Conservation (phyloP, 78 protist species). For the Blattamonas nauphoetae region DNA sequence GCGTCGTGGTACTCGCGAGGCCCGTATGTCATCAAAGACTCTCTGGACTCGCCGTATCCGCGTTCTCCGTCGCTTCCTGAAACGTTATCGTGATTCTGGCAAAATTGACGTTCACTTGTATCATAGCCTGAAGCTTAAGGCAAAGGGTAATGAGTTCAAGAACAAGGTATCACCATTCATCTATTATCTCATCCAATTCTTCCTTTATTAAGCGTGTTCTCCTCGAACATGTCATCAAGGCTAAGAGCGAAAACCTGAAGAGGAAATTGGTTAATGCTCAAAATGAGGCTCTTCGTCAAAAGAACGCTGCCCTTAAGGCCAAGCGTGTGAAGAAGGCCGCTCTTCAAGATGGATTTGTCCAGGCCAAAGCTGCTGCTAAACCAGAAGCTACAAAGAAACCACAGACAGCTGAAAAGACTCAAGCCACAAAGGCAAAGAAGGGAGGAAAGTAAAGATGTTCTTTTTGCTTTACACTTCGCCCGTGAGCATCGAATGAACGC, state of each 20-base stretch:
- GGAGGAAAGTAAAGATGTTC: too few species aligned
- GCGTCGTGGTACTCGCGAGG: slow-evolving; percentile 92
- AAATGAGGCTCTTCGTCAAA: slow-evolving; percentile 82
- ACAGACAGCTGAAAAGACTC: not conserved
- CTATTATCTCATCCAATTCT: not conserved
- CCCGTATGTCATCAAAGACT: slow-evolving; percentile 87
- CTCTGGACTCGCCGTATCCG: slow-evolving; percentile 95
- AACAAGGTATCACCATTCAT: slow-evolving; percentile 49
- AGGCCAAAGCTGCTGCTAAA: not conserved
- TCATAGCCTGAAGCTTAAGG: slow-evolving; percentile 85
- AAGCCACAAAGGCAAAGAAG: not conserved
- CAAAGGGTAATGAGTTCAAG: slow-evolving; percentile 97
- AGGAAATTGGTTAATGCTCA: slow-evolving; percentile 68
- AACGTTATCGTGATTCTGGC: slow-evolving; percentile 84
- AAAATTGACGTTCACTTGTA: slow-evolving; percentile 85
- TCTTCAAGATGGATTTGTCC: not conserved
- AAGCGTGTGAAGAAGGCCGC: not conserved
- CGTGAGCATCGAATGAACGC: too few species aligned
- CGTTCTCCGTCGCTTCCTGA: slow-evolving; percentile 90
- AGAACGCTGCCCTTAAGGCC: slow-evolving; percentile 25
- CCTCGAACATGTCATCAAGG: slow-evolving; percentile 78
- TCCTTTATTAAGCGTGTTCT: slow-evolving; percentile 64
- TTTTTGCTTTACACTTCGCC: too few species aligned
- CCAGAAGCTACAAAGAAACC: not conserved
- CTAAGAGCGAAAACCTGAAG: slow-evolving; percentile 72